Evolutionary conservation across 2,329 filamentous ascomycete genomes (phyloP).

Genomic region (Neofusicoccum cordaticola): DNA sequence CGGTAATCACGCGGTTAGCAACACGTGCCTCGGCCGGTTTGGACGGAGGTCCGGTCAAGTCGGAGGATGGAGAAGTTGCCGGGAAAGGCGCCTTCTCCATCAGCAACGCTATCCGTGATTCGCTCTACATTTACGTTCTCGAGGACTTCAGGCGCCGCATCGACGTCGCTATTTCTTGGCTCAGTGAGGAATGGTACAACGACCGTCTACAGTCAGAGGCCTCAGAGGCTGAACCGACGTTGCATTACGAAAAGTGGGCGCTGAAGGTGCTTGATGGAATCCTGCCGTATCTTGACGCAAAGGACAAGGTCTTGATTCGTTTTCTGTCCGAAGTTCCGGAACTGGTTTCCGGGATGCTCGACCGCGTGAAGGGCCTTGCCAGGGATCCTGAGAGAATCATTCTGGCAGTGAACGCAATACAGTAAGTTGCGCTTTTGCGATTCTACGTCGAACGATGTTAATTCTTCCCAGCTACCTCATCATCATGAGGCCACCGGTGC

Average conservation of each 20-base stretch:
- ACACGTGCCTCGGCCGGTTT: conserved; percentile 74
- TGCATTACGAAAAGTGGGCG: conserved; percentile 75
- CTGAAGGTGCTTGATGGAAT: conserved; percentile 84
- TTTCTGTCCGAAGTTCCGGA: conserved; percentile 90
- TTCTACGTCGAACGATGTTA: not conserved
- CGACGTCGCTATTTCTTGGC: conserved; percentile 86
- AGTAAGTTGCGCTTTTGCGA: conserved; percentile 42
- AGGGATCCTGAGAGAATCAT: conserved; percentile 62
- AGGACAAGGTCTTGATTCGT: conserved; percentile 84
- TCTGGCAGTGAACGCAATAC: conserved; percentile 56
- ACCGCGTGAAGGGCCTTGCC: conserved; percentile 64
- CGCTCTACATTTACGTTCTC: conserved; percentile 79
- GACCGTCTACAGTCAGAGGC: conserved; percentile 60
- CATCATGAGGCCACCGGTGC: conserved; percentile 58
- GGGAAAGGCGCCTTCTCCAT: conserved; percentile 47
- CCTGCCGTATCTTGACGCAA: conserved; percentile 82
- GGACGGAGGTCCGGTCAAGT: conserved; percentile 57
- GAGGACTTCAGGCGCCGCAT: conserved; percentile 90
- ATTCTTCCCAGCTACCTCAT: conserved; percentile 47
- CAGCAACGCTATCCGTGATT: conserved; percentile 71
- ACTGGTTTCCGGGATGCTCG: conserved; percentile 68
- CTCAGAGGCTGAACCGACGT: conserved; percentile 39
- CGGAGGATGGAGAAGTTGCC: conserved; percentile 41
- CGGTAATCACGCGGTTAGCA: conserved; percentile 78
- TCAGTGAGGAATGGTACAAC: conserved; percentile 98